Evolutionary conservation across 2,329 filamentous ascomycete genomes (phyloP), one percentile per base, ranked within the genome.

Genomic region (Pseudocercospora fuligena): DNA sequence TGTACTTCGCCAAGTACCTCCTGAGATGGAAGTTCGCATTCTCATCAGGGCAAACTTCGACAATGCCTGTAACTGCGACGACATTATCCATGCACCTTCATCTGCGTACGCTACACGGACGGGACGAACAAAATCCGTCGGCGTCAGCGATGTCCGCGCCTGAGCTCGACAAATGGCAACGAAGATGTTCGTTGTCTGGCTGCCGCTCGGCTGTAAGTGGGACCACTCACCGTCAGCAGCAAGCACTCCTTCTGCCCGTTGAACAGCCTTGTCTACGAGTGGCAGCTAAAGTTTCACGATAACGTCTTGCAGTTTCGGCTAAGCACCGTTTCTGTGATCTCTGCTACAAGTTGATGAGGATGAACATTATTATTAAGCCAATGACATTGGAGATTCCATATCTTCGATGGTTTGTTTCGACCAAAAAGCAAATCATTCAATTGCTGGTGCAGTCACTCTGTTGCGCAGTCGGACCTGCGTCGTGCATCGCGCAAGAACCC

Each of bases 391-490:
- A 36, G 25, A 54, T 31, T 16, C 16, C 25, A 25, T 29, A 14
- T 14, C 14, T 31, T 27, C 11, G 31, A 54, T 54, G 16, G 25
- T 29, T n/a, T 29, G 25, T 54, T 54, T 54, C 49, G 16, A 54
- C 8, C 25, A 12, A 25, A 36, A 54, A 54, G 25, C 49, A 54
- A 25, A 54, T 54, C 25, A 3, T 31, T 11, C 27, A 36, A 59
- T 64, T 54, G 61, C 51, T 29, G 33, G 23, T 19, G 61, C 58
- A 23, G 53, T 58, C 61, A 29, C 43, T 14, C 31, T 8, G 60
- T 16, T 29, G 49, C 23, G 49, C 49, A n/a, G 1, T 12, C 46
- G 63, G 63, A 61, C 64, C 58, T 65, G 64, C 64, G 64, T 59
- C 60, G 47, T 58, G 64, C 58, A 51, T 7, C 27, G 23, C 23